Evolutionary conservation across 1,284 basidiomycete genomes (phyloP), one percentile per base, ranked within the genome.

Genomic region (Somion occarium): DNA sequence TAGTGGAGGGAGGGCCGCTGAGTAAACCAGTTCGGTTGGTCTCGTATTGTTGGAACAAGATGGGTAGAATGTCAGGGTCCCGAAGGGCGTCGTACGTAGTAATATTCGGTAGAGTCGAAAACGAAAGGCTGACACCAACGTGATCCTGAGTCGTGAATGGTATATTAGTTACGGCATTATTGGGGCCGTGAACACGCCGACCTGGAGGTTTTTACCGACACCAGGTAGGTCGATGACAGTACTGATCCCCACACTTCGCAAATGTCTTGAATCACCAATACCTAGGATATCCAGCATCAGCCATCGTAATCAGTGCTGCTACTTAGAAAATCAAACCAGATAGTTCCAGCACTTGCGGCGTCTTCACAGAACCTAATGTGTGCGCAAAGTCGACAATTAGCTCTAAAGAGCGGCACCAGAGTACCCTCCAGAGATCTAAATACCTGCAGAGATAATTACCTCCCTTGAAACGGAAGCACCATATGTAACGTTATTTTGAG

Each of bases 261-360:
- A 56, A 5, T 75, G 61, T 3, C 57, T 51, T 5, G 51, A 50
- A 4, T 68, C 60, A 13, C 75, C 75, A 19, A 78, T 68, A 4
- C 42, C 42, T 43, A 23, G 22, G 23, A 43, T 13, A 43, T 24
- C 42, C 13, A 24, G 13, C 7, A 23, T 43, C 7, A 43, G 42
- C 22, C 4, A 13, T 43, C 13, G 3, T 15, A 4, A 39, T 39
- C 38, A 5, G n/a, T 39, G 38, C 4, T 5, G n/a, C 9, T 39
- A 4, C 38, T 5, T 15, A 15, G 38, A 20, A 39, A 4, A 15
- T 19, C 3, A 3, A 22, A 43, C 75, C 75, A 1, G 72, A 73
- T 24, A 74, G 62, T 26, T 76, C 70, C 9, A 76, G 61, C 12
- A 77, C 64, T 43, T 74, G 64, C 3, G 73, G 71, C 5, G 70